Percentiles rank a stretch among this genome's conserved stretches.
Conservation (phyloP, 2,329 filamentous ascomycete genomes). For the Penicillium sclerotigenum region DNA sequence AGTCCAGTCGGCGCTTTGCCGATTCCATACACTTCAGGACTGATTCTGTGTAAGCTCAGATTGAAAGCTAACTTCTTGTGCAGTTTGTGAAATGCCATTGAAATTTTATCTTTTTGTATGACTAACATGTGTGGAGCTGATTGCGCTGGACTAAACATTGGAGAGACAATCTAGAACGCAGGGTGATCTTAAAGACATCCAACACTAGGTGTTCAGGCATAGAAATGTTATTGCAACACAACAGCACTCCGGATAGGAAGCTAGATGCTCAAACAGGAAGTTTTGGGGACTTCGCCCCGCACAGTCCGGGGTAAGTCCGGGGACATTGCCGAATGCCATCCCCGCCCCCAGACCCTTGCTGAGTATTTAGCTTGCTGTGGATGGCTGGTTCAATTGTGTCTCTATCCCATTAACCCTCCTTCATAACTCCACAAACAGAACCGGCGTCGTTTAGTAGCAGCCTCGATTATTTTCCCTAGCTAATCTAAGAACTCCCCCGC, state of each 20-base stretch:
- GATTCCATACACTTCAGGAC: neutral
- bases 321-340: constrained; percentile 13
- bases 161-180: no score
- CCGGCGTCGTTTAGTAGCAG: neutral
- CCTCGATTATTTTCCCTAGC: neutral
- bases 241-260: neutral
- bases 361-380: constrained; percentile 21
- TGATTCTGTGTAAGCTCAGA: neutral
- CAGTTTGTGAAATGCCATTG: neutral
- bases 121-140: neutral
- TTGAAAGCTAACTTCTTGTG: neutral
- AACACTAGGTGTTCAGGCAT: neutral
- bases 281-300: constrained; percentile 4
- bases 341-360: constrained; percentile 7
- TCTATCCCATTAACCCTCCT: neutral
- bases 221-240: neutral
- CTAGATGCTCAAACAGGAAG: neutral
- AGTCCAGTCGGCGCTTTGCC: constrained; percentile 10
- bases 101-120: neutral
- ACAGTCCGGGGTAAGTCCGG: constrained; percentile 22
- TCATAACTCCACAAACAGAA: neutral
- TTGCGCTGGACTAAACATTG: neutral
- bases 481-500: neutral
- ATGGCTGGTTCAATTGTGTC: neutral
- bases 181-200: neutral